Evolutionary conservation across 2,329 filamentous ascomycete genomes (phyloP).

Genomic region (Epichloe gansuensis): DNA sequence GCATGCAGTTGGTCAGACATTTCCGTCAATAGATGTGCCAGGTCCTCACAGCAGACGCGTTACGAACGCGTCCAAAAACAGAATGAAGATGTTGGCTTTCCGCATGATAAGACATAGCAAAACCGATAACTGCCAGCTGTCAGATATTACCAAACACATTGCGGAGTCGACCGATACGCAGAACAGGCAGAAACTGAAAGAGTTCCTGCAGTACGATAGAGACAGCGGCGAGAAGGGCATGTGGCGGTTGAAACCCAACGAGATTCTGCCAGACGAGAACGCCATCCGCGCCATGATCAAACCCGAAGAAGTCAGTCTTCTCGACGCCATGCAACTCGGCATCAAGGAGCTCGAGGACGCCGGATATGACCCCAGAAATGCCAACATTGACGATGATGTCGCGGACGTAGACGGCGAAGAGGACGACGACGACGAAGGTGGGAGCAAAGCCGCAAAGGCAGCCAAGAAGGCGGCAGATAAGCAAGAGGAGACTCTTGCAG

Average conservation of each 20-base stretch:
- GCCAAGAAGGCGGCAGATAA: conserved; percentile 34
- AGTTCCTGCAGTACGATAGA: conserved; percentile 87
- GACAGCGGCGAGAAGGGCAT: conserved; percentile 55
- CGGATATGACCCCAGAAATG: conserved; percentile 60
- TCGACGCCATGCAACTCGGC: conserved; percentile 95
- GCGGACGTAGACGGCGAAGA: conserved; percentile 50
- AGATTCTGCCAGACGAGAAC: conserved; percentile 67
- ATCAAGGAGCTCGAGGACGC: conserved; percentile 83
- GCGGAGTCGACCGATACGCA: conserved; percentile 89
- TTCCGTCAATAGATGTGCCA: conserved; percentile 83
- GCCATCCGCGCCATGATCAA: conserved; percentile 79
- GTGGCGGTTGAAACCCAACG: conserved; percentile 65
- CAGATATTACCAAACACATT: conserved; percentile 84
- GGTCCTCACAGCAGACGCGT: conserved; percentile 90
- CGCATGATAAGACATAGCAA: conserved; percentile 71
- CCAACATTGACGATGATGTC: conserved; percentile 50
- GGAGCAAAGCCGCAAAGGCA: conserved; percentile 25
- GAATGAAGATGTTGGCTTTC: conserved; percentile 91
- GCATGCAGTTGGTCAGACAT: conserved; percentile 82
- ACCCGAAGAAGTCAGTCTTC: conserved; percentile 85
- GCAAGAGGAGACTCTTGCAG: conserved; percentile 60
- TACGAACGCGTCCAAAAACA: conserved; percentile 91
- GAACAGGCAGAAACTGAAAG: conserved; percentile 91
- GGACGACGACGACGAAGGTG: conserved; percentile 33
- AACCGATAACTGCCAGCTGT: conserved; percentile 55